These are phyloP conservation scores for Cystofilobasidium capitatum DNA, from an alignment of 768 basidiomycete genomes.

Conservation along the genomic window DNA sequence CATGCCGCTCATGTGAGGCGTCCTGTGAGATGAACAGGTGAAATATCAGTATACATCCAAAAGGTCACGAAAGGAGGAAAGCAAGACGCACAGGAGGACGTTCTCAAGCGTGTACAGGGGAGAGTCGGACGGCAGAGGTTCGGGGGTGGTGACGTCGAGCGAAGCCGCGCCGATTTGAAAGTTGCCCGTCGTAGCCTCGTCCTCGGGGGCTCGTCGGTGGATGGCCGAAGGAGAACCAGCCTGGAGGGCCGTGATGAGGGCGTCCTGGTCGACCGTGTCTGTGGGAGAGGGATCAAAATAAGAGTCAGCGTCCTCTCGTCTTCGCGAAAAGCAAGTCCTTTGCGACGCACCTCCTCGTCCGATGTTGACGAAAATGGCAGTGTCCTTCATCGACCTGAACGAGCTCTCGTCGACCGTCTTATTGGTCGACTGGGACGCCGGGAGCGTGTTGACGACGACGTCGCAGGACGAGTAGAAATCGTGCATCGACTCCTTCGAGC, in stretches of 20 bases:
- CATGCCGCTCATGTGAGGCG: conserved; percentile 13
- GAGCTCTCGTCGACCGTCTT: conserved; percentile 23
- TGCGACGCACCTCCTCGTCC: background rate
- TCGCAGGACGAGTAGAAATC: conserved; percentile 26
- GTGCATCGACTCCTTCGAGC: conserved; percentile 11
- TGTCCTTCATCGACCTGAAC: conserved; percentile 22
- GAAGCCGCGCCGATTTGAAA: conserved; percentile 17
- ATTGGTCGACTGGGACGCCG: conserved; percentile 16
- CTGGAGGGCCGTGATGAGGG: conserved; percentile 27
- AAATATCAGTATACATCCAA: no score
- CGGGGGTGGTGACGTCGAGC: conserved; percentile 14
- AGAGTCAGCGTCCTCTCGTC: no score
- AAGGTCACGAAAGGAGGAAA: no score
- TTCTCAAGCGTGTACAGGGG: conserved; percentile 15
- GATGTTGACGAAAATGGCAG: conserved; percentile 15
- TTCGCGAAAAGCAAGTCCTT: no score
- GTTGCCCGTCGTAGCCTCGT: background rate
- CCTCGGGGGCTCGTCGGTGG: background rate
- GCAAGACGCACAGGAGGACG: conserved; percentile 8
- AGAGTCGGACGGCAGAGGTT: conserved; percentile 10
- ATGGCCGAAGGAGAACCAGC: conserved; percentile 2
- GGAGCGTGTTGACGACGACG: conserved; percentile 30
- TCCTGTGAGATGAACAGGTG: no score
- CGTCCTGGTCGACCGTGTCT: conserved; percentile 25
- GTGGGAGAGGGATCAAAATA: no score